phyloP scores from a whole-genome alignment of 805 yeast genomes.

The Brettanomyces nanus region DNA sequence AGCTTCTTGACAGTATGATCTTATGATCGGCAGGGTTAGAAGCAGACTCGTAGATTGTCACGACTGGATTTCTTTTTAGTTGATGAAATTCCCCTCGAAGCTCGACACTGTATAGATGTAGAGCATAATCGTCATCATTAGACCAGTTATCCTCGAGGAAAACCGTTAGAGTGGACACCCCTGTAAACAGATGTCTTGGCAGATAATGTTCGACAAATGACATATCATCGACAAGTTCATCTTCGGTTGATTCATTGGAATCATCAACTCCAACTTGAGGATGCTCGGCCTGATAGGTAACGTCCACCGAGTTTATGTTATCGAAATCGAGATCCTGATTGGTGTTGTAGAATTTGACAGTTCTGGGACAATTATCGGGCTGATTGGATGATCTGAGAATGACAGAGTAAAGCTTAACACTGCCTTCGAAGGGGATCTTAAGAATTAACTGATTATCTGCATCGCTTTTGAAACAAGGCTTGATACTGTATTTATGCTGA shows the following conservation, averaged over 20 bases:
- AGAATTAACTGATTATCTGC: slow-evolving; percentile 75
- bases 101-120: slow-evolving; percentile 62
- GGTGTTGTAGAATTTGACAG: slow-evolving; percentile 67
- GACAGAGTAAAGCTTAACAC: slow-evolving; percentile 66
- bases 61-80: slow-evolving; percentile 57
- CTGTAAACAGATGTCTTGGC: slow-evolving; percentile 68
- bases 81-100: slow-evolving; percentile 64
- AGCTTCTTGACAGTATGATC: neutral
- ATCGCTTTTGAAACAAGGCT: slow-evolving; percentile 45
- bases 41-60: slow-evolving; percentile 79
- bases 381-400: slow-evolving; percentile 59
- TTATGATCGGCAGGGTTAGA: slow-evolving; percentile 88
- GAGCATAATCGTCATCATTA: slow-evolving; percentile 49
- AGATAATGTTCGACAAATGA: slow-evolving; percentile 75
- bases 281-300: slow-evolving; percentile 48
- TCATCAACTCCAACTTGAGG: slow-evolving; percentile 54
- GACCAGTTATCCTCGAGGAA: slow-evolving; percentile 63
- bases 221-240: slow-evolving; percentile 31
- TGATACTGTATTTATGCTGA: slow-evolving; percentile 40
- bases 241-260: slow-evolving; percentile 11
- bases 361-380: slow-evolving; percentile 54
- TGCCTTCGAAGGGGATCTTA: slow-evolving; percentile 71
- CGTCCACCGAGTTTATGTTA: slow-evolving; percentile 37
- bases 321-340: slow-evolving; percentile 66
- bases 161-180: slow-evolving; percentile 57